These are phyloP conservation scores for Trichophyton equinum DNA, from an alignment of 2,329 filamentous ascomycete species.

Conservation along the genomic window DNA sequence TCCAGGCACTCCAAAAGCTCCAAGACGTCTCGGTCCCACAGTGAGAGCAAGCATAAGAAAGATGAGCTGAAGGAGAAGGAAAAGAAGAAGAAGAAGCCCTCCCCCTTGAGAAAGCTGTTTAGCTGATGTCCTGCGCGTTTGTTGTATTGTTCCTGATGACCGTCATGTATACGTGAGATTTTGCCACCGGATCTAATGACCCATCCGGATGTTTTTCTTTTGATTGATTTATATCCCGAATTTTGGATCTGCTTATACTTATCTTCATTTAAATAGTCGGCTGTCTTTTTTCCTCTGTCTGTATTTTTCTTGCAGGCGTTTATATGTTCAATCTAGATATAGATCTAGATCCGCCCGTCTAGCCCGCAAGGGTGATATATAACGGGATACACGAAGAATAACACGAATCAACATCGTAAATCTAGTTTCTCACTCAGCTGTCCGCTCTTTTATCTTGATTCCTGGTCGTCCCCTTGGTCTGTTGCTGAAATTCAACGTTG, in stretches of 20 bases:
- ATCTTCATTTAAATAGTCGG: not conserved
- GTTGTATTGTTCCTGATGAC: not conserved
- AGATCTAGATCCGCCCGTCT: not conserved
- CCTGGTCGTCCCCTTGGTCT: not conserved
- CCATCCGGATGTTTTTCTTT: not conserved
- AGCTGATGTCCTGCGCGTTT: not conserved
- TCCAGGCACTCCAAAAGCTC: conserved; percentile 8
- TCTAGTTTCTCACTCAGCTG: not conserved
- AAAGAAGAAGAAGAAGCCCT: conserved; percentile 9
- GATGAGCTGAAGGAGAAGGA: conserved; percentile 11
- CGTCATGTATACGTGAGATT: not conserved
- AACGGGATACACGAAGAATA: not conserved
- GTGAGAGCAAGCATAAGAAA: conserved; percentile 4
- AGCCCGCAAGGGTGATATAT: not conserved
- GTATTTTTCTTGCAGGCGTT: not conserved
- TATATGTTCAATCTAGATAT: not conserved
- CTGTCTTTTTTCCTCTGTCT: not conserved
- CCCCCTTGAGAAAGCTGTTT: conserved; percentile 8
- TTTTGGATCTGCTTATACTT: not conserved
- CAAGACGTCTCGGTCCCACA: conserved; percentile 3
- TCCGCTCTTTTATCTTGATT: too few relatives aligned
- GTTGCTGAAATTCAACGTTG: not conserved
- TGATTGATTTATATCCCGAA: not conserved
- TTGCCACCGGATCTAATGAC: not conserved
- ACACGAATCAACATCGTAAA: not conserved